Evolutionary conservation across 306 rosid species (phyloP), one percentile per base, ranked within the genome.

Genomic region (Castanospermum australe): DNA sequence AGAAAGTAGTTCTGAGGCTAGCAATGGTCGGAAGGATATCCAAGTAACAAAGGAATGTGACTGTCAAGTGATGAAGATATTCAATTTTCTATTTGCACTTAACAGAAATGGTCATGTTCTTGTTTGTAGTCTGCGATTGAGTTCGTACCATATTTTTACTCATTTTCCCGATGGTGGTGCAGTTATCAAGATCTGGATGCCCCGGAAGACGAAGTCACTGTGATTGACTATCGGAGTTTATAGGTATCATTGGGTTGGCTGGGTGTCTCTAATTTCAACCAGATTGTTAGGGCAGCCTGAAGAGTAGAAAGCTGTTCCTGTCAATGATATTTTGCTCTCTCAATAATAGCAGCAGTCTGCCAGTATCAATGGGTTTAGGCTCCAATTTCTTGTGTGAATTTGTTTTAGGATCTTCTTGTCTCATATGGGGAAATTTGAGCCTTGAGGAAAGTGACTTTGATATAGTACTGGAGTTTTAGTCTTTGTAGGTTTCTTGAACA

Each of bases 181-280:
- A 90, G 94, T 79, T 90, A 90, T 79, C 94, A 90, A 88, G 94
- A 90, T 74, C 79, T 90, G 61, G 94, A 90, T 62, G 94, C 89
- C 2, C 94, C 90, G 0, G 94, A 90, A 51, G 94, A 90, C 38
- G 94, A 90, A 83, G 94, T 90, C 44, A 88, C 94, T 1, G 89
- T 92, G 86, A 86, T 87, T 71, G 92, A 90, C 80, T 90, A 90
- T 82, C 78, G 94, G 81, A 90, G 94, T 80, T 88, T 90, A 84
- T 90, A 88, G 41, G 55, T 72, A 6, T 56, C 45, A 10, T 8
- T 44, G 50, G 69, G 36, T 73, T 81, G 72, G 70, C 57, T 25
- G 60, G 18, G 15, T 75, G 47, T 39, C n/a, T 30, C 71, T 33
- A 47, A 52, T n/a, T 62, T 51, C 21, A 55, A 13, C 13, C 76